Conservation (phyloP, 495 filamentous ascomycete species). For the Penicillium ucsense region DNA sequence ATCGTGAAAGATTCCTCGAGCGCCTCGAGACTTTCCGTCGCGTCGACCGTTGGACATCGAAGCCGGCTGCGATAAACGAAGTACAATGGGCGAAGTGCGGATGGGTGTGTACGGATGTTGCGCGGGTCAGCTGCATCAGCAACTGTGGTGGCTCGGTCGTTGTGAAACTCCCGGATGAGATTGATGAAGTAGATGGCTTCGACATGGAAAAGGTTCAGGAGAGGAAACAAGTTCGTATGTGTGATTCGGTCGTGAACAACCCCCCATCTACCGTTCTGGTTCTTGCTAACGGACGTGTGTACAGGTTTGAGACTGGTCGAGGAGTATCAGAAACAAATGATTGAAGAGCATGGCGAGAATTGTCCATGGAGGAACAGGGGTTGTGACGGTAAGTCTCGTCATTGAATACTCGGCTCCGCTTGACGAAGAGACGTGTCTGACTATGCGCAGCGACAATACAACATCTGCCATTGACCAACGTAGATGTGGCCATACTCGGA, state of each 20-base stretch:
- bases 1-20: constrained; percentile 71
- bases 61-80: constrained; percentile 75
- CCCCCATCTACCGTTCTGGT: background rate
- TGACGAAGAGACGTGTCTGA: constrained; percentile 2
- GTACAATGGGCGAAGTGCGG: constrained; percentile 93
- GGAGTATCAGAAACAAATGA: constrained; percentile 60
- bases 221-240: constrained; percentile 51
- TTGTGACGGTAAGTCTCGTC: constrained; percentile 58
- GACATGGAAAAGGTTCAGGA: constrained; percentile 50
- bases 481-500: constrained; percentile 41
- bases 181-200: constrained; percentile 39
- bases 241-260: background rate
- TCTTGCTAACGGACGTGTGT: constrained; percentile 4
- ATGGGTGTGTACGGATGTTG: constrained; percentile 76
- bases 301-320: constrained; percentile 55
- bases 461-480: constrained; percentile 47
- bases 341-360: constrained; percentile 66
- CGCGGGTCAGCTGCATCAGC: constrained; percentile 70
- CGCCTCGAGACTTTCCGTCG: constrained; percentile 81
- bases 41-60: constrained; percentile 70
- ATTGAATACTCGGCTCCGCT: background rate
- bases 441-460: constrained; percentile 36
- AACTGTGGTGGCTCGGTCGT: constrained; percentile 75
- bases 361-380: constrained; percentile 82
- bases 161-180: constrained; percentile 62